These are phyloP conservation scores for Nidula microcarpa DNA, from an alignment of 768 basidiomycete species.

Conservation along the genomic window DNA sequence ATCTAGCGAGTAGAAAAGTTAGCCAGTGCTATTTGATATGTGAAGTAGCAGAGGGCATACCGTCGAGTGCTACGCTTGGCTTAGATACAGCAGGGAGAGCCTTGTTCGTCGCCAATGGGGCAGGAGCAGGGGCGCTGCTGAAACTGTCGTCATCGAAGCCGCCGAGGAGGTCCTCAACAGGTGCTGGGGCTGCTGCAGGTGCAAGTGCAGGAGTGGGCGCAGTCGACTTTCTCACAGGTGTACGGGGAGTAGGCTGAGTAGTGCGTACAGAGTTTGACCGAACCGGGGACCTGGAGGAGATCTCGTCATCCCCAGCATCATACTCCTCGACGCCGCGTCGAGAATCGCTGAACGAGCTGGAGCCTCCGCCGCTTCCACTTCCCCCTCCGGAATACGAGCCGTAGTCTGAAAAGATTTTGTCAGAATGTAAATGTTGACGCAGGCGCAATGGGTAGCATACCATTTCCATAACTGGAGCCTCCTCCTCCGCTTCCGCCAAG, in stretches of 20 bases:
- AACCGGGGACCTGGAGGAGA: constrained; percentile 23
- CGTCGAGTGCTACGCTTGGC: constrained; percentile 34
- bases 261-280: constrained; percentile 30
- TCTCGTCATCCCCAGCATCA: constrained; percentile 92
- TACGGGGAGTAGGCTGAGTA: constrained; percentile 13
- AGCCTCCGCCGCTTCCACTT: constrained; percentile 6
- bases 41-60: constrained; percentile 18
- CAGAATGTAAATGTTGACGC: not conserved
- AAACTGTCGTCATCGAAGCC: constrained; percentile 63
- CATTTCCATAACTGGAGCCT: constrained; percentile 21
- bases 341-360: constrained; percentile 52
- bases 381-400: constrained; percentile 5
- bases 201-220: constrained; percentile 33
- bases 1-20: constrained; percentile 33
- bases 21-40: not conserved
- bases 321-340: constrained; percentile 85
- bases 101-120: constrained; percentile 40
- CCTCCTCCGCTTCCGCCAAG: constrained; percentile 24
- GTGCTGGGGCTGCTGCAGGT: constrained; percentile 39
- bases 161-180: constrained; percentile 72
- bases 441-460: constrained; percentile 2
- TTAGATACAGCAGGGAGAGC: constrained; percentile 47
- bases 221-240: constrained; percentile 32
- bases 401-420: constrained; percentile 5
- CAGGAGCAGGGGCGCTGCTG: constrained; percentile 21